phyloP scores from a whole-genome alignment of 2,329 filamentous ascomycete species.

The Didymella keratinophila region DNA sequence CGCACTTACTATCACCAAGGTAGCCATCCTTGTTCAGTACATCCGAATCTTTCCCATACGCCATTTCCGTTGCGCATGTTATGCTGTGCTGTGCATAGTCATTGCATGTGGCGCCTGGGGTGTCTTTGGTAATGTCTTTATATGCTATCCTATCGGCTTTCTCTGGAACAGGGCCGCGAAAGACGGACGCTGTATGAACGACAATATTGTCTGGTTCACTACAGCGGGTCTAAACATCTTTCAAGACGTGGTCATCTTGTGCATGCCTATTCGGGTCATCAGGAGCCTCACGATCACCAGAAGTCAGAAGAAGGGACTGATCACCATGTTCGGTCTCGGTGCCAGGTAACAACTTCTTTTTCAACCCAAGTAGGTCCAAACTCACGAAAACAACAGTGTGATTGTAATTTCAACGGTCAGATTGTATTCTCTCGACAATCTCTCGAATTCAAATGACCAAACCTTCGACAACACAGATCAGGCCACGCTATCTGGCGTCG shows the following conservation, averaged over 20 bases:
- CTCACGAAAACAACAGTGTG: slow-evolving; percentile 34
- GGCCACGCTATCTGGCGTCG: slow-evolving; percentile 44
- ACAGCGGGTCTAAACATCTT: slow-evolving; percentile 45
- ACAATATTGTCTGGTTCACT: slow-evolving; percentile 40
- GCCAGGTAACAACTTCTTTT: slow-evolving; percentile 40
- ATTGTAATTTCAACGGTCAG: slow-evolving; percentile 47
- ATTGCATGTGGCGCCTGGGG: slow-evolving; percentile 39
- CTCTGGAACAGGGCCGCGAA: slow-evolving; percentile 44
- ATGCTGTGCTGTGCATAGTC: slow-evolving; percentile 37
- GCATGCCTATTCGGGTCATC: slow-evolving; percentile 44
- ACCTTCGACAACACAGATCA: slow-evolving; percentile 45
- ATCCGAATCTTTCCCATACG: slow-evolving; percentile 41
- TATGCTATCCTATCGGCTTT: slow-evolving; percentile 43
- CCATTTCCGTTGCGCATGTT: slow-evolving; percentile 41
- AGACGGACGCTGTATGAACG: slow-evolving; percentile 42
- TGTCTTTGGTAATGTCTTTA: slow-evolving; percentile 44
- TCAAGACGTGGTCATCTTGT: slow-evolving; percentile 44
- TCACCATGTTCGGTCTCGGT: slow-evolving; percentile 50
- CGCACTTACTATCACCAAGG: slow-evolving; percentile 42
- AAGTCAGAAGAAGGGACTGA: slow-evolving; percentile 48
- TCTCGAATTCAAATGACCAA: slow-evolving; percentile 40
- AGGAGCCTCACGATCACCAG: slow-evolving; percentile 43
- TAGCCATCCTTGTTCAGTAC: slow-evolving; percentile 46
- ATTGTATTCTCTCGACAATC: slow-evolving; percentile 39
- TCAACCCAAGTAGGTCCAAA: background rate